A percentile compares a stretch with the other conserved stretches of the same genome.
phyloP scores from a whole-genome alignment of 2,329 filamentous ascomycete species.

The Phyllosticta citrichinensis region DNA sequence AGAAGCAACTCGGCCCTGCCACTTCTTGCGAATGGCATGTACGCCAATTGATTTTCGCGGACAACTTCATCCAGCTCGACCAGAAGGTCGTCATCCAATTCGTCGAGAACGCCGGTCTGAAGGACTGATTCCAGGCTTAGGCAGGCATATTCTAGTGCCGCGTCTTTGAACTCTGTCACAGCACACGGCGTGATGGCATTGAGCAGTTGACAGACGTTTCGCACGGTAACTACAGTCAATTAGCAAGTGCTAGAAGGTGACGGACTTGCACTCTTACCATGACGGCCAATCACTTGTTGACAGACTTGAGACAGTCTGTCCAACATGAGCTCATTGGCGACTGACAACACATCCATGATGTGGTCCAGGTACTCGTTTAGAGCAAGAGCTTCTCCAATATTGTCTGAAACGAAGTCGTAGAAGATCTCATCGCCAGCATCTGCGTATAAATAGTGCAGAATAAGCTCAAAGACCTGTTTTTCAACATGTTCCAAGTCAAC shows the following conservation, averaged over 20 bases:
- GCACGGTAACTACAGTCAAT: slow-evolving; percentile 54
- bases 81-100: slow-evolving; percentile 76
- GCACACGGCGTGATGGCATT: slow-evolving; percentile 80
- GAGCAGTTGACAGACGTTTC: slow-evolving; percentile 76
- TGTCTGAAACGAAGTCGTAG: slow-evolving; percentile 58
- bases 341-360: slow-evolving; percentile 81
- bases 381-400: slow-evolving; percentile 33
- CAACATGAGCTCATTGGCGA: slow-evolving; percentile 91
- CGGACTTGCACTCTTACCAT: slow-evolving; percentile 41
- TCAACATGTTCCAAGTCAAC: slow-evolving; percentile 79
- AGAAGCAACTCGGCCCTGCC: slow-evolving; percentile 59
- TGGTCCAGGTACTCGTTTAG: slow-evolving; percentile 79
- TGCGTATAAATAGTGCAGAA: slow-evolving; percentile 72
- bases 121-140: slow-evolving; percentile 86
- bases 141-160: slow-evolving; percentile 82
- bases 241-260: slow-evolving; percentile 13
- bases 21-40: slow-evolving; percentile 66
- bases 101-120: slow-evolving; percentile 78
- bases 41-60: slow-evolving; percentile 69
- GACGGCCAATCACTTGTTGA: slow-evolving; percentile 71
- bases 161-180: slow-evolving; percentile 76
- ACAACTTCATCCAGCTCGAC: slow-evolving; percentile 71
- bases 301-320: slow-evolving; percentile 84
- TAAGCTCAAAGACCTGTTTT: slow-evolving; percentile 62
- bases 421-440: slow-evolving; percentile 76